Base-by-base conservation (phyloP, 208 protist genomes). In the Polymyxa betae region DNA sequence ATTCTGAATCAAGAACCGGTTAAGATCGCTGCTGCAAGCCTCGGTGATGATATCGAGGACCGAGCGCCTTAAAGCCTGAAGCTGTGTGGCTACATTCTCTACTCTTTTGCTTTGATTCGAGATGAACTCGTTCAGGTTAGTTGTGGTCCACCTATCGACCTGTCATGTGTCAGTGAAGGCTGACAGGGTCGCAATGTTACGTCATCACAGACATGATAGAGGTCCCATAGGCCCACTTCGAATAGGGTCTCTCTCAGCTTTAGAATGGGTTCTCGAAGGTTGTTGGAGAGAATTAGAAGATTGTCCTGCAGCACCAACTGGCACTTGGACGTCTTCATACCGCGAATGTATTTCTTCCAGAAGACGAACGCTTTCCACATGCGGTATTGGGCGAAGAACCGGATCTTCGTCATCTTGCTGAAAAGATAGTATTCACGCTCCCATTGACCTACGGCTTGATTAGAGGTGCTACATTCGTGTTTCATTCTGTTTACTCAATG, bases 361-460 rank as follows among this genome's bases (percentile, higher is more conserved):
- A 97, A 89, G 38, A 96, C 92, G 93, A 98, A 98, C 92, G 95
- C 96, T 89, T 97, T 96, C 96, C 97, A 98, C 89, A 94, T 92
- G 91, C 97, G 96, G 93, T 97, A 98, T 20, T 97, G 94, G 32
- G 94, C 91, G 91, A 98, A 98, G 43, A 98, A 95, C 49, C 94
- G 93, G 77, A 98, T 94, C 68, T 96, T 91, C 52, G 95, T 95
- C 68, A 98, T 92, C n/a, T 95, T 92, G 91, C 95, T 93, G 89
- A 97, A 98, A 45, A 97, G 95, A 43, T 93, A 91, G 91, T 96
- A 96, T 91, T 98, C 97, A 0, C 96, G 93, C 93, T 97, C 94
- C 97, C 97, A 98, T 60, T 96, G 97, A 35, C n/a, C 72, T 82
- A 45, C 35, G 72, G 16, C 16, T 82, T 43, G n/a, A 43, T 82